Evolutionary conservation across 306 rosid genomes (phyloP).

Genomic region (Aeschynomene evenia): DNA sequence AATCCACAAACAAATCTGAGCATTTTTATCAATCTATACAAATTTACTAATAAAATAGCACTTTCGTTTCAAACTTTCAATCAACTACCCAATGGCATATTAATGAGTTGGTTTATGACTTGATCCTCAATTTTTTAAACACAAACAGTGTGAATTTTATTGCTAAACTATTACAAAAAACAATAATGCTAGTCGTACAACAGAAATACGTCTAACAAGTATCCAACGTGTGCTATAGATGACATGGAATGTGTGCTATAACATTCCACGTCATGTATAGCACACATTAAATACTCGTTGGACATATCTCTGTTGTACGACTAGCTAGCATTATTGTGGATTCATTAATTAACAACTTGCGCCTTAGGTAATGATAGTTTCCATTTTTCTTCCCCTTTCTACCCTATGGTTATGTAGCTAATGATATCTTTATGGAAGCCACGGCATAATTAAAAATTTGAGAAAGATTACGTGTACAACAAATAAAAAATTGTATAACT

Average conservation of each 20-base stretch:
- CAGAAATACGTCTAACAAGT: too few species aligned
- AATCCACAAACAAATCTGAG: not conserved
- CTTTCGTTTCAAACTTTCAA: too few species aligned
- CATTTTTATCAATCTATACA: not conserved
- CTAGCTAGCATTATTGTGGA: too few species aligned
- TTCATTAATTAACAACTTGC: constrained; percentile 26
- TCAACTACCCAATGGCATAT: constrained; percentile 46
- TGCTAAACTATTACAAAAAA: constrained; percentile 6
- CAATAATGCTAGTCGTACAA: too few species aligned
- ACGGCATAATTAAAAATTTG: not conserved
- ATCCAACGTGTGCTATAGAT: too few species aligned
- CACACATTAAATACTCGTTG: too few species aligned
- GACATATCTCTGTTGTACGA: too few species aligned
- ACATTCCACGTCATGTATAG: too few species aligned
- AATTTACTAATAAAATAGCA: constrained; percentile 18
- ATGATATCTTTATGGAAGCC: constrained; percentile 17
- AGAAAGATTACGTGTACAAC: too few species aligned
- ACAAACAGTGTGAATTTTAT: constrained; percentile 32
- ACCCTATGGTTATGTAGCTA: not conserved
- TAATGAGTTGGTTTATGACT: constrained; percentile 16
- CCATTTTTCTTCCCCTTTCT: not conserved
- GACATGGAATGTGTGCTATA: too few species aligned
- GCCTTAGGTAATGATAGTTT: not conserved
- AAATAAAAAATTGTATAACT: too few species aligned
- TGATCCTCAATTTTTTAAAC: constrained; percentile 28